Evolutionary conservation across 2,329 filamentous ascomycete species (phyloP), one percentile per base, ranked within the genome.

Genomic region (Didymella arachidicola): DNA sequence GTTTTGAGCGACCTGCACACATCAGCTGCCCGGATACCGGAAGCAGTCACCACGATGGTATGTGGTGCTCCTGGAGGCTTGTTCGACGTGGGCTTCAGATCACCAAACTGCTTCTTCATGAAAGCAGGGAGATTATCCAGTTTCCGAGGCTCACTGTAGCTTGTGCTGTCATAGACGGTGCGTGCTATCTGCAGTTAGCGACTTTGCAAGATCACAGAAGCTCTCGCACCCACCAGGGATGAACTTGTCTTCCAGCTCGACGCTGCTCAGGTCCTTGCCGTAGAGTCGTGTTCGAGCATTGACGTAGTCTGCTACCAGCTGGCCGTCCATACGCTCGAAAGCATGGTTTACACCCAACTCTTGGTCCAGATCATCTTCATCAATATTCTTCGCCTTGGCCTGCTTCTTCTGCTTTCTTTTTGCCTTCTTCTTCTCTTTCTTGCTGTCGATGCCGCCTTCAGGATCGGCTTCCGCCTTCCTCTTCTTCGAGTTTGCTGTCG

Each of bases 11-110:
- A 87, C 46, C 92, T 86, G 63, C 96, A 81, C 4, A 97, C 79
- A 72, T 98, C 91, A 16, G 94, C 93, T 4, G 95, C 93, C 70
- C 95, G 84, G 55, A 97, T 81, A 0, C 92, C 95, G 6, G 93
- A 92, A 8, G 87, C 87, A 12, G 93, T 87, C n/a, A 99, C 85
- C 34, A 99, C 87, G 53, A 99, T 83, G 1, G 94, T 98, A 76
- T 98, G 95, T 30, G 80, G 82, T 62, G 75, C 77, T 57, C 80
- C 82, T 39, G 88, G 88, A 68, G 74, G 87, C 82, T 78, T 89
- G 7, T 65, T 85, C 0, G 90, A 85, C 0, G 90, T 84, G 53
- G 86, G 83, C 1, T 83, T 83, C 19, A 97, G 81, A 54, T 81
- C 83, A 54, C 82, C 81, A 0, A 85, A 82, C 61, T 89, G 87